Conservation (phyloP, 2,329 filamentous ascomycete genomes). For the Blumeriella jaapii region DNA sequence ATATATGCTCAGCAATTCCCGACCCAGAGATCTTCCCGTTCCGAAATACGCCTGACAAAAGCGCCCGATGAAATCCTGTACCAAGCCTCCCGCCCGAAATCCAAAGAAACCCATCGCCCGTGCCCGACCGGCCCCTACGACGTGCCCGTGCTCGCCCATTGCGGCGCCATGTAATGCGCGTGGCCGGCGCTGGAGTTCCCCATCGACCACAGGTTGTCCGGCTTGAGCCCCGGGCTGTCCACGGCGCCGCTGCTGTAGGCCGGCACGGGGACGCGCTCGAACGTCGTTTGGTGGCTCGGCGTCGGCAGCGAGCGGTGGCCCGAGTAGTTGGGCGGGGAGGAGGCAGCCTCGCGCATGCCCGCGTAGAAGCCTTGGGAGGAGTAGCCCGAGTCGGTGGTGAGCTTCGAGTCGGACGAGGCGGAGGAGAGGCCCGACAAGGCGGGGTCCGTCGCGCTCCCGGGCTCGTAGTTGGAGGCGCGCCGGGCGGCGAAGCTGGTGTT, state of each 20-base stretch:
- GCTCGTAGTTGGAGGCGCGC: constrained; percentile 20
- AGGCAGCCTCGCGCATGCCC: constrained; percentile 12
- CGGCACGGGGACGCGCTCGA: constrained; percentile 13
- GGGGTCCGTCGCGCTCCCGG: constrained; percentile 17
- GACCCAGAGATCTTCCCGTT: background rate
- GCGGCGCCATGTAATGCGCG: constrained; percentile 21
- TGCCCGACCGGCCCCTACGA: constrained; percentile 7
- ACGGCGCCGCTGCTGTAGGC: constrained; percentile 12
- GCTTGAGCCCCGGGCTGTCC: constrained; percentile 13
- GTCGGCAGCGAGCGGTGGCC: constrained; percentile 19
- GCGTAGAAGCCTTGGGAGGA: constrained; percentile 20
- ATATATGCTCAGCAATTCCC: constrained; percentile 2
- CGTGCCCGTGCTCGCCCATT: constrained; percentile 22
- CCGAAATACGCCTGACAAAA: constrained; percentile 1
- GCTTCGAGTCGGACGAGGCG: constrained; percentile 18
- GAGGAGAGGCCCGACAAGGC: constrained; percentile 18
- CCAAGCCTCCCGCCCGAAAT: background rate
- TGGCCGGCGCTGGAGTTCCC: constrained; percentile 23
- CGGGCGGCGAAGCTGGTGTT: constrained; percentile 16
- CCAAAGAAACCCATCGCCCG: constrained; percentile 3
- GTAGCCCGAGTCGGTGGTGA: constrained; percentile 22
- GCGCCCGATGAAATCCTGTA: background rate
- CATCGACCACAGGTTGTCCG: constrained; percentile 20
- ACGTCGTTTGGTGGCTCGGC: constrained; percentile 14
- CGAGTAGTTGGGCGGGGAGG: constrained; percentile 14